phyloP scores from a whole-genome alignment of 192 early-diverging fungal genomes.

The Rhizophagus prolifer region DNA sequence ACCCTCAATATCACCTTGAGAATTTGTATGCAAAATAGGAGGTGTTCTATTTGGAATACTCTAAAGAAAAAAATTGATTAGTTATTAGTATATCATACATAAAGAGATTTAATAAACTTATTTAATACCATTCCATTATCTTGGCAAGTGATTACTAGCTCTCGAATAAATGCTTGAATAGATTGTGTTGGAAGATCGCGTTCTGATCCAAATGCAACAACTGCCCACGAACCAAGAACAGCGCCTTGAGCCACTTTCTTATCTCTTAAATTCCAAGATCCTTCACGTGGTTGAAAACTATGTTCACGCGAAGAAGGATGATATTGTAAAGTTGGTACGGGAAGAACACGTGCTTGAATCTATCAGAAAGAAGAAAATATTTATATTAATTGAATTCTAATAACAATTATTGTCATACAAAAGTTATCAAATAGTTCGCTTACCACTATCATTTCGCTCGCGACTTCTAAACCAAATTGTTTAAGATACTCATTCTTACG shows the following conservation, averaged over 20 bases:
- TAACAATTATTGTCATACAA: not conserved
- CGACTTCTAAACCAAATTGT: constrained; percentile 73
- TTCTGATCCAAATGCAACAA: constrained; percentile 72
- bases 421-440: constrained; percentile 23
- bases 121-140: constrained; percentile 61
- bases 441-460: constrained; percentile 63
- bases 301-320: constrained; percentile 46
- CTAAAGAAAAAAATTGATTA: constrained; percentile 12
- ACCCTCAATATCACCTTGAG: constrained; percentile 70
- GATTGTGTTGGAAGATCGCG: constrained; percentile 47
- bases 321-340: constrained; percentile 73
- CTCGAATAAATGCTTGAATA: constrained; percentile 72
- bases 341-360: constrained; percentile 70
- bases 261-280: constrained; percentile 87
- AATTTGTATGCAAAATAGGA: constrained; percentile 50
- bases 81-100: not conserved
- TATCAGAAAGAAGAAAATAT: not conserved
- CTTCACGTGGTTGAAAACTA: constrained; percentile 56
- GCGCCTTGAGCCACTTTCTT: constrained; percentile 74
- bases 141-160: constrained; percentile 68
- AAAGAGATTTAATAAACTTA: constrained; percentile 6
- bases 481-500: constrained; percentile 68
- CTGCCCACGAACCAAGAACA: constrained; percentile 73
- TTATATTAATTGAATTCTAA: not conserved
- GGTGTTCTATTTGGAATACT: constrained; percentile 46